Evolutionary conservation across 345 rosid genomes (phyloP).

Genomic region (Anastatica hierochuntica): DNA sequence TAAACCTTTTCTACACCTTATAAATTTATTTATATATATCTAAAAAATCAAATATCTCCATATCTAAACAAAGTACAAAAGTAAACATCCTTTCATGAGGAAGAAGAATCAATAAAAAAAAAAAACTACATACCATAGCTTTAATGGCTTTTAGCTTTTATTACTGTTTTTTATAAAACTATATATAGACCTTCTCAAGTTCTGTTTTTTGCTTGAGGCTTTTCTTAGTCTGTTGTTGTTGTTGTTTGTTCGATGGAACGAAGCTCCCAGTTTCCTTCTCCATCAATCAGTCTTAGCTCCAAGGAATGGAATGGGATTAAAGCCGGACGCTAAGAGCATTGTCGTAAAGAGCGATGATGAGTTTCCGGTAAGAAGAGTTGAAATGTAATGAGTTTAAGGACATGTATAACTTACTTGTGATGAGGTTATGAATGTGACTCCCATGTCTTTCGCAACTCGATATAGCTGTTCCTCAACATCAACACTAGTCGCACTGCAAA

Average conservation of each 20-base stretch:
- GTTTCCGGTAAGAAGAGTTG: not conserved
- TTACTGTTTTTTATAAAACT: too few relatives aligned
- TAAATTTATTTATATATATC: too few relatives aligned
- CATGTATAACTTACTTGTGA: constrained; percentile 55
- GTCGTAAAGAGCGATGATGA: not conserved
- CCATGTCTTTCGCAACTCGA: constrained; percentile 66
- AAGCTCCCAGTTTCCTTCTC: constrained; percentile 97
- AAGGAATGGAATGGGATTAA: constrained; percentile 75
- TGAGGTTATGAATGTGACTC: constrained; percentile 84
- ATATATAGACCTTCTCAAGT: too few relatives aligned
- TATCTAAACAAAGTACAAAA: too few relatives aligned
- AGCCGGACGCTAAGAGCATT: constrained; percentile 69
- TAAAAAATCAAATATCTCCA: too few relatives aligned
- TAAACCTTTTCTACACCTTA: too few relatives aligned
- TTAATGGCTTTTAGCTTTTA: too few relatives aligned
- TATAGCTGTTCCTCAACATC: constrained; percentile 97
- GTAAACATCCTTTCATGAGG: too few relatives aligned
- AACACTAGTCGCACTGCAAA: constrained; percentile 79
- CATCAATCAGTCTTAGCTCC: constrained; percentile 81
- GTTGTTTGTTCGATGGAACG: constrained; percentile 40
- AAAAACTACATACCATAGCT: too few relatives aligned
- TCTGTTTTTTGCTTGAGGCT: not conserved
- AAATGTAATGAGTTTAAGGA: not conserved
- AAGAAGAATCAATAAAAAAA: too few relatives aligned
- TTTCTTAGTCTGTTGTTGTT: not conserved